Percentiles rank a stretch among this genome's conserved stretches.
Conservation (phyloP, 2,329 filamentous ascomycete species). For the Apiospora malaysiana region DNA sequence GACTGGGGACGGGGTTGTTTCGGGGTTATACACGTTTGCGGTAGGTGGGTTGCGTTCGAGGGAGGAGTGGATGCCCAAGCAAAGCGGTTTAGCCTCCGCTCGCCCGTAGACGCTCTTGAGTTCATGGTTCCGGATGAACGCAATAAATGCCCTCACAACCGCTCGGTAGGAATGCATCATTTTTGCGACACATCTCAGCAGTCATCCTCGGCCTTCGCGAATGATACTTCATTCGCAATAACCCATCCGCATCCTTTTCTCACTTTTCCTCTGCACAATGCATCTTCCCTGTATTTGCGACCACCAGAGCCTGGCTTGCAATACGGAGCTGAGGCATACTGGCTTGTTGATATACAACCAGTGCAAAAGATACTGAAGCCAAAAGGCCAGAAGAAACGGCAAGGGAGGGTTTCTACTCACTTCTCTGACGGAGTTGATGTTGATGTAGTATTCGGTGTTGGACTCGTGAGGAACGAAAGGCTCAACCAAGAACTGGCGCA, state of each 20-base stretch:
- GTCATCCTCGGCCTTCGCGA: not conserved
- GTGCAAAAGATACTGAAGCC: no score
- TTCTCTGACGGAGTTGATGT: conserved; percentile 99
- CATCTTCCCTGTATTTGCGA: not conserved
- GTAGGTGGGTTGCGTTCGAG: not conserved
- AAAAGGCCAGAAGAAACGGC: not conserved
- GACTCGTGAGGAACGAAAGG: conserved; percentile 96
- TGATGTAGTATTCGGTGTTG: conserved; percentile 99
- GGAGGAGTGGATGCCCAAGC: conserved; percentile 31
- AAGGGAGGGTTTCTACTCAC: conserved; percentile 64
- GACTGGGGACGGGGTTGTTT: conserved; percentile 4
- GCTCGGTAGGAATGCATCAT: not conserved
- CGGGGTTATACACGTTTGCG: conserved; percentile 15
- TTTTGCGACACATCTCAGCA: not conserved
- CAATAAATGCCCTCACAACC: conserved; percentile 17
- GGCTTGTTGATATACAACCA: not conserved
- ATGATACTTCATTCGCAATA: conserved; percentile 1
- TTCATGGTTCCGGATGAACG: conserved; percentile 25
- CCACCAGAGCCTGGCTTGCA: conserved; percentile 25
- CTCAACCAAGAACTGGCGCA: conserved; percentile 97
- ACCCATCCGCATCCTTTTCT: not conserved
- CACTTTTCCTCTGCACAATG: not conserved
- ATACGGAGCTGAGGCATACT: conserved; percentile 30
- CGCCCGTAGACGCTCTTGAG: conserved; percentile 41
- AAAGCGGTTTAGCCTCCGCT: conserved; percentile 52